Conservation (phyloP, 805 yeast species). For the Clavispora vitiphila region DNA sequence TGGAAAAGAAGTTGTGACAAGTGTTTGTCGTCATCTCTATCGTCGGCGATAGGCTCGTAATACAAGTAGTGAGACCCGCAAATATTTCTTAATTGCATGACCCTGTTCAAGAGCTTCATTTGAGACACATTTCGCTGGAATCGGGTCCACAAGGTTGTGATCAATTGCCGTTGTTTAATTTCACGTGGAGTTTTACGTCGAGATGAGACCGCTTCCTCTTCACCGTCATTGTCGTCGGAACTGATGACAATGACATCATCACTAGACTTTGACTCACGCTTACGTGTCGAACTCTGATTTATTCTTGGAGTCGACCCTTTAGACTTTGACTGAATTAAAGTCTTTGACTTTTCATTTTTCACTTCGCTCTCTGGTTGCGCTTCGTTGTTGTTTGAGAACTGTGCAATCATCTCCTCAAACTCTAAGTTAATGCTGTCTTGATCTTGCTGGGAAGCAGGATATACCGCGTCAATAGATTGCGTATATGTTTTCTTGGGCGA, state of each 20-base stretch:
- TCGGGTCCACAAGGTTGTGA: neutral
- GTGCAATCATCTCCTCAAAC: neutral
- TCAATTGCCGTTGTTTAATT: neutral
- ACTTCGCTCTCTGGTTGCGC: no score
- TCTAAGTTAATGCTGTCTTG: neutral
- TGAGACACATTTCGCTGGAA: neutral
- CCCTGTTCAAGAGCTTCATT: slow-evolving; percentile 47
- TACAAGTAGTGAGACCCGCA: slow-evolving; percentile 85
- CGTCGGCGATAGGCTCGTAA: slow-evolving; percentile 65
- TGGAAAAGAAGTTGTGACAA: slow-evolving; percentile 31
- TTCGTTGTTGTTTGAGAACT: neutral
- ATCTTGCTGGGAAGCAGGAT: neutral
- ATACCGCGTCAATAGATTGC: neutral
- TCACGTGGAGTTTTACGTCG: neutral
- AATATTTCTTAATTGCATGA: slow-evolving; percentile 81
- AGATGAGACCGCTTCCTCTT: neutral
- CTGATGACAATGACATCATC: neutral
- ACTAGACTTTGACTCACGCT: no score
- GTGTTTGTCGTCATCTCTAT: slow-evolving; percentile 32
- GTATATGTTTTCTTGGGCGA: no score
- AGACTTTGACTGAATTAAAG: no score
- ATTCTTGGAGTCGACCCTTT: no score
- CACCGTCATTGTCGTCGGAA: neutral
- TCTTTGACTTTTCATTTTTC: no score
- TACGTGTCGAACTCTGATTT: no score